Evolutionary conservation across 1,284 basidiomycete species (phyloP), one percentile per base, ranked within the genome.

Genomic region (Bjerkandera adusta): DNA sequence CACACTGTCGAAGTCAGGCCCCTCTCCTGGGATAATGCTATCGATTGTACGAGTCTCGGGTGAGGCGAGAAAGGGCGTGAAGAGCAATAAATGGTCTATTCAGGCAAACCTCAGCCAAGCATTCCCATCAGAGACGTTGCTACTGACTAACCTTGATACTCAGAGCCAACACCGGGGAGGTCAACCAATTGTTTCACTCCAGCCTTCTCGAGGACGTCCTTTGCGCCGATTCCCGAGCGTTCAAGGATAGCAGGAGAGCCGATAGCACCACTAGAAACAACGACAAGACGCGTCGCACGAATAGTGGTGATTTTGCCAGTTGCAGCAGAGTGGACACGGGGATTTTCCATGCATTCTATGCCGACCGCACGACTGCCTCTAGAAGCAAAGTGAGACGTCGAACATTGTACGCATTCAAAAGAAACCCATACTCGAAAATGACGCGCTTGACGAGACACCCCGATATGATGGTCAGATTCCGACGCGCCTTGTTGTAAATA

Each of bases 221-320:
- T 53, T 7, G 48, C 47, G 6, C 59, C 61, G 12, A 62, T 56
- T 1, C 61, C 61, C 5, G 61, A 61, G 10, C 76, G 67, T 55
- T 80, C 77, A 13, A 81, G 63, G 38, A 83, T 77, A 2, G 68
- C 57, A 2, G 79, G 76, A 0, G 78, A 78, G 3, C 79, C 80
- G 40, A 81, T 76, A 0, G 79, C 59, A 1, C 80, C 80, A 1
- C 70, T 68, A 11, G 75, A 69, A 15, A 81, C 37, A 3, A 81
- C 67, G 0, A 81, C 71, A 1, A 79, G 59, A 12, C 65, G 68
- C 18, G 64, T 66, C 2, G 75, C 76, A 21, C 49, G 60, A 3
- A 65, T 73, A 1, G 55, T 57, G n/a, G 51, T 48, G 1, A 61
- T 51, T 30, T 58, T 49, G 10, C 29, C n/a, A n/a, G n/a, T n/a